Evolutionary conservation across 108 stramenopile species (phyloP).

Genomic region (Licmophora abbreviata): DNA sequence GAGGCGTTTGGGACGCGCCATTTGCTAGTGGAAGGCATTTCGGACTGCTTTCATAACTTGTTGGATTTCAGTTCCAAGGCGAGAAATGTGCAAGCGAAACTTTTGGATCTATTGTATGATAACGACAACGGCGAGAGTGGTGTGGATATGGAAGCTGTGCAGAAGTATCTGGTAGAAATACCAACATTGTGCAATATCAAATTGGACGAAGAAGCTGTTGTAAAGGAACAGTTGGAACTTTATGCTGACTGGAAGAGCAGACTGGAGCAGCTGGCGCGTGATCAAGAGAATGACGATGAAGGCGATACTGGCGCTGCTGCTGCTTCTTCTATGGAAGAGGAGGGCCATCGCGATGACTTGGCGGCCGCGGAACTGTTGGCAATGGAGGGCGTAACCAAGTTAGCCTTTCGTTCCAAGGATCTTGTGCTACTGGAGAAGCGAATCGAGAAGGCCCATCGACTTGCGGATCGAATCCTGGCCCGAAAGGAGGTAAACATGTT

Average conservation of each 20-base stretch:
- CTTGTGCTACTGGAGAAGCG: constrained; percentile 39
- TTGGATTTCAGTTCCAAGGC: constrained; percentile 17
- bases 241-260: constrained; percentile 38
- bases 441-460: constrained; percentile 43
- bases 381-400: constrained; percentile 13
- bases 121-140: constrained; percentile 50
- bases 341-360: constrained; percentile 26
- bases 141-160: constrained; percentile 46
- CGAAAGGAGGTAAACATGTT: constrained; percentile 50
- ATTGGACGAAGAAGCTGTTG: constrained; percentile 33
- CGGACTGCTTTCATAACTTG: constrained; percentile 11
- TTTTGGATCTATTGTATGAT: constrained; percentile 26
- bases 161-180: constrained; percentile 33
- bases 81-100: constrained; percentile 15
- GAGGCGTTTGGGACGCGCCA: constrained; percentile 18
- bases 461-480: constrained; percentile 35
- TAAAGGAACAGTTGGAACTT: constrained; percentile 19
- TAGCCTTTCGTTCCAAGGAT: constrained; percentile 24
- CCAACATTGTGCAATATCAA: constrained; percentile 24
- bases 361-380: constrained; percentile 17
- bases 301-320: not conserved
- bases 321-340: constrained; percentile 25
- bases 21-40: constrained; percentile 20
- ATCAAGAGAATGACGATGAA: not conserved
- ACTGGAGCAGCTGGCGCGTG: constrained; percentile 11